Conservation (phyloP, 2,329 filamentous ascomycete genomes). For the Aspergillus pseudotamarii region DNA sequence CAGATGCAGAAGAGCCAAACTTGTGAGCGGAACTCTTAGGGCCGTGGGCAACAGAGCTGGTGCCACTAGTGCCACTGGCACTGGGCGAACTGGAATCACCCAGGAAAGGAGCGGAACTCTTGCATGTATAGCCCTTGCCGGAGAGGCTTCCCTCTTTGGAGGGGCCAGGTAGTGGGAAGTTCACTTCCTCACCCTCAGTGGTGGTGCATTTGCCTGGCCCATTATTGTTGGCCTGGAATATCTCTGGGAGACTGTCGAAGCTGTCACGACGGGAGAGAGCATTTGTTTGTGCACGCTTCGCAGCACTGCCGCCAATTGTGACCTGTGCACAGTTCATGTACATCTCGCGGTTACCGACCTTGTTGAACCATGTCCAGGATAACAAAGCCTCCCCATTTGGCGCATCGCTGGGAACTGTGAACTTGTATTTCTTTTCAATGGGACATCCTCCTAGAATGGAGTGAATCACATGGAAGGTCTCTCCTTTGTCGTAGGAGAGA, state of each 20-base stretch:
- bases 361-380: slow-evolving; percentile 78
- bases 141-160: slow-evolving; percentile 47
- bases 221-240: slow-evolving; percentile 72
- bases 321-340: slow-evolving; percentile 85
- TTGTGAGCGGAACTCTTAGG: neutral
- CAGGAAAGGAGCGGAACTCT: slow-evolving; percentile 35
- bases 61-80: neutral
- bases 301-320: slow-evolving; percentile 53
- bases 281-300: slow-evolving; percentile 12
- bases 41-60: neutral
- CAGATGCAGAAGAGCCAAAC: slow-evolving; percentile 9
- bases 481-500: slow-evolving; percentile 72
- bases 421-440: slow-evolving; percentile 59
- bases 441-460: slow-evolving; percentile 64
- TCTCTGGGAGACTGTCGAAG: slow-evolving; percentile 62
- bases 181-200: slow-evolving; percentile 58
- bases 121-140: slow-evolving; percentile 41
- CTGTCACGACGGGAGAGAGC: slow-evolving; percentile 18
- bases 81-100: slow-evolving; percentile 13
- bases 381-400: slow-evolving; percentile 65
- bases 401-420: slow-evolving; percentile 67
- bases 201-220: slow-evolving; percentile 60
- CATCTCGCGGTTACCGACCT: slow-evolving; percentile 76
- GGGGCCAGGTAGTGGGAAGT: slow-evolving; percentile 68
- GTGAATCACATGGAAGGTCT: slow-evolving; percentile 69